Conservation (phyloP, 495 filamentous ascomycete species). For the Neurospora sp. region DNA sequence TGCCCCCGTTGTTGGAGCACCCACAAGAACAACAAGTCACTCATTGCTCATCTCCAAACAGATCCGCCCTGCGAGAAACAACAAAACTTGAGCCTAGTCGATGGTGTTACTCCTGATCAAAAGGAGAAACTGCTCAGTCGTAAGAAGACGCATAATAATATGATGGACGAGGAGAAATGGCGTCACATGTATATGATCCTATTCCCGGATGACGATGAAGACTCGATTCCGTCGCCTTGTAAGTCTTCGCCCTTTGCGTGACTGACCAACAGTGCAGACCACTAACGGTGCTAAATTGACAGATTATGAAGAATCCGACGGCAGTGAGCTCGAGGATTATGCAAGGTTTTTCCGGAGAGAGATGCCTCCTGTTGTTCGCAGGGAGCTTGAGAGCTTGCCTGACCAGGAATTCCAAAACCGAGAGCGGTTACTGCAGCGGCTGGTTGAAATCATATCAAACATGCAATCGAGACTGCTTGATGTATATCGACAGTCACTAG, state of each 20-base stretch:
- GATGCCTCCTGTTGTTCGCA: conserved; percentile 20
- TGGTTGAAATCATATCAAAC: conserved; percentile 17
- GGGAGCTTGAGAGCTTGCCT: conserved; percentile 19
- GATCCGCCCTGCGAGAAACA: conserved; percentile 15
- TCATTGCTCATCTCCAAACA: conserved; percentile 14
- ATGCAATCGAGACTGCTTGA: conserved; percentile 14
- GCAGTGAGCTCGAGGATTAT: conserved; percentile 20
- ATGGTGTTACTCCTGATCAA: conserved; percentile 21
- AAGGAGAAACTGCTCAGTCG: conserved; percentile 27
- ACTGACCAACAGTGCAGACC: not conserved
- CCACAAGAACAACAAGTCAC: conserved; percentile 11
- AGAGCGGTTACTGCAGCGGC: conserved; percentile 9
- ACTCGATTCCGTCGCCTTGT: conserved; percentile 30
- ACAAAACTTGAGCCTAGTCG: conserved; percentile 8
- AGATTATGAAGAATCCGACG: conserved; percentile 19
- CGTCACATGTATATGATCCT: conserved; percentile 32
- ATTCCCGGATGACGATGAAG: conserved; percentile 28
- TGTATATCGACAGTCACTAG: conserved; percentile 16
- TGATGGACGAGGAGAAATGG: conserved; percentile 36
- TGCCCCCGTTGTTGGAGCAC: conserved; percentile 21
- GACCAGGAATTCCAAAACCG: conserved; percentile 13
- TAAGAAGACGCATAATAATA: conserved; percentile 27
- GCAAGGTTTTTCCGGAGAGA: conserved; percentile 17
- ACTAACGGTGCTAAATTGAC: not conserved
- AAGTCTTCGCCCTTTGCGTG: conserved; percentile 1